Evolutionary conservation across 2,329 filamentous ascomycete genomes (phyloP).

Genomic region (Hymenoscyphus repandus): DNA sequence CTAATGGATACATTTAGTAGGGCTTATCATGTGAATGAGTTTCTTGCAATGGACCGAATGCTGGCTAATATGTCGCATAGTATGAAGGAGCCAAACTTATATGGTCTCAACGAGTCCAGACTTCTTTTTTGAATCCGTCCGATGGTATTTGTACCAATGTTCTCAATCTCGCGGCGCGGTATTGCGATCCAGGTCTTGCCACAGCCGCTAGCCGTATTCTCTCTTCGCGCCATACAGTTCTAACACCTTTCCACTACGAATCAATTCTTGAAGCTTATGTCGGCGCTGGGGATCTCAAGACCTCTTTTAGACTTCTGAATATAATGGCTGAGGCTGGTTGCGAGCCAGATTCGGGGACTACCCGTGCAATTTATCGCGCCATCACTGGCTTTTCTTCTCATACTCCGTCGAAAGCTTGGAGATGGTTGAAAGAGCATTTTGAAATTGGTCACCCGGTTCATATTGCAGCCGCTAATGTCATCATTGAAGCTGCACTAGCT

Average conservation of each 20-base stretch:
- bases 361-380: constrained; percentile 54
- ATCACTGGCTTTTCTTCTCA: constrained; percentile 42
- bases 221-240: constrained; percentile 48
- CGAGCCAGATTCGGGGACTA: constrained; percentile 52
- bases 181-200: constrained; percentile 63
- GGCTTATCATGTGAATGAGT: constrained; percentile 49
- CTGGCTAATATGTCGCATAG: constrained; percentile 31
- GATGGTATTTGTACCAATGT: constrained; percentile 63
- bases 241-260: constrained; percentile 71
- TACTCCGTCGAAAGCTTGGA: constrained; percentile 45
- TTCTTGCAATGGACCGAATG: constrained; percentile 5
- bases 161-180: constrained; percentile 64
- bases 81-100: constrained; percentile 61
- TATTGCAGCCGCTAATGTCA: constrained; percentile 42
- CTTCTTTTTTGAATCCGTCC: constrained; percentile 54
- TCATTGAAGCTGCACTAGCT: constrained; percentile 31
- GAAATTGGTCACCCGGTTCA: constrained; percentile 44
- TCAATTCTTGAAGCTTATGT: constrained; percentile 69
- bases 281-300: constrained; percentile 51
- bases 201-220: constrained; percentile 66
- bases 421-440: constrained; percentile 51
- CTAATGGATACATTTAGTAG: constrained; percentile 71
- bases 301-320: constrained; percentile 64
- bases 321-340: constrained; percentile 66
- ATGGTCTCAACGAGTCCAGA: constrained; percentile 64